Percentiles rank a stretch among this genome's conserved stretches.
phyloP scores from a whole-genome alignment of 2,329 filamentous ascomycete species.

The Salinomyces thailandicus region DNA sequence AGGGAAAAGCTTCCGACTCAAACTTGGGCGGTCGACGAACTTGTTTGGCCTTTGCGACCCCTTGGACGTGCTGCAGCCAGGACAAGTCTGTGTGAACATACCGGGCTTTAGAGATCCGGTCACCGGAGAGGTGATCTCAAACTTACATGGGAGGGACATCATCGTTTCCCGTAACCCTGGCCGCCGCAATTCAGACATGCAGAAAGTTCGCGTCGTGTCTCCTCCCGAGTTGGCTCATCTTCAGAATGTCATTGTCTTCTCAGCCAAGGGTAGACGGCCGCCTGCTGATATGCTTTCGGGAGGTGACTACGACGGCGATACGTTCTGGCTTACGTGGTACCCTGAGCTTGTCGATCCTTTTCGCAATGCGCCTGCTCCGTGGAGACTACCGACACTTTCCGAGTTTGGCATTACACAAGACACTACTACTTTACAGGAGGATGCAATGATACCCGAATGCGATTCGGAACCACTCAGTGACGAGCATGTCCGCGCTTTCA shows the following conservation, averaged over 20 bases:
- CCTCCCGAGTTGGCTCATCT: slow-evolving; percentile 53
- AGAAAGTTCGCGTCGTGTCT: slow-evolving; percentile 45
- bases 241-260: slow-evolving; percentile 72
- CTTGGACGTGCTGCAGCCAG: slow-evolving; percentile 46
- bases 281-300: slow-evolving; percentile 64
- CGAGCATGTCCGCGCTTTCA: slow-evolving; percentile 5
- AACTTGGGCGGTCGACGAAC: slow-evolving; percentile 50
- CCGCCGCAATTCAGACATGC: slow-evolving; percentile 60
- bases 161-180: slow-evolving; percentile 61
- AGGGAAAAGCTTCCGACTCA: slow-evolving; percentile 30
- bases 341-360: slow-evolving; percentile 55
- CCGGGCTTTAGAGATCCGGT: slow-evolving; percentile 57
- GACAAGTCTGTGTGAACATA: slow-evolving; percentile 59
- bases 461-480: too few species aligned
- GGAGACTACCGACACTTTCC: too few species aligned
- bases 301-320: slow-evolving; percentile 73
- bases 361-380: slow-evolving; percentile 45
- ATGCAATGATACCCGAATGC: too few species aligned
- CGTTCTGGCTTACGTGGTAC: slow-evolving; percentile 68
- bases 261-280: slow-evolving; percentile 49
- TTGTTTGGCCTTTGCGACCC: slow-evolving; percentile 62
- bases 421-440: background rate
- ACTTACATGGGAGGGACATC: slow-evolving; percentile 49
- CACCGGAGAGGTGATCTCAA: slow-evolving; percentile 43
- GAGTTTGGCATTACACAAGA: background rate